These are phyloP conservation scores for Phialemonium atrogriseum DNA, from an alignment of 2,329 filamentous ascomycete species.

Conservation along the genomic window DNA sequence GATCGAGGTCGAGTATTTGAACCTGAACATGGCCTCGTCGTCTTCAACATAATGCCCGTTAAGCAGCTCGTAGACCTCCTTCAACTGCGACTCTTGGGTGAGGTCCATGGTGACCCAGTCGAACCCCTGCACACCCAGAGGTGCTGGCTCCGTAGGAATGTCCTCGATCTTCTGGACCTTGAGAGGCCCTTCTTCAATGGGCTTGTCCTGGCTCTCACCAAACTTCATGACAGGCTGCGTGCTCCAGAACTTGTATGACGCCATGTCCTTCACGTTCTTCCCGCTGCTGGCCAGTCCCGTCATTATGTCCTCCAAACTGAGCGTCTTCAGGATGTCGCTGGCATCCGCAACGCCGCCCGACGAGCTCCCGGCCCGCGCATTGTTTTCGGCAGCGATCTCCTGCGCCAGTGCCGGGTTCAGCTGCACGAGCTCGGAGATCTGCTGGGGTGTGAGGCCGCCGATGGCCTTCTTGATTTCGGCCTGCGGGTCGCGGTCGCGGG, in stretches of 20 bases:
- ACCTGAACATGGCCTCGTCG: slow-evolving; percentile 92
- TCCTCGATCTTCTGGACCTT: slow-evolving; percentile 69
- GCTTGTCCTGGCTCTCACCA: slow-evolving; percentile 42
- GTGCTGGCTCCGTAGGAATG: slow-evolving; percentile 67
- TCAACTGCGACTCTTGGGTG: slow-evolving; percentile 65
- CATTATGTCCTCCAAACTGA: slow-evolving; percentile 64
- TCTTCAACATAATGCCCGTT: slow-evolving; percentile 97
- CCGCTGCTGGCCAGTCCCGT: slow-evolving; percentile 67
- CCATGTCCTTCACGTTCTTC: slow-evolving; percentile 95
- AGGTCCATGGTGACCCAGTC: slow-evolving; percentile 93
- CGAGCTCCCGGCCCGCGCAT: slow-evolving; percentile 13
- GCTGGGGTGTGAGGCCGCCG: slow-evolving; percentile 43
- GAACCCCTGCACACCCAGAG: slow-evolving; percentile 67
- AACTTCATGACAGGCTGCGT: slow-evolving; percentile 93
- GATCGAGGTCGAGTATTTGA: slow-evolving; percentile 87
- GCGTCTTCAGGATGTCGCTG: slow-evolving; percentile 47
- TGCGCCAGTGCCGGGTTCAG: slow-evolving; percentile 66
- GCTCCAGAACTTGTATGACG: slow-evolving; percentile 96
- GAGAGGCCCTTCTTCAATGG: slow-evolving; percentile 71
- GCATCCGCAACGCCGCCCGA: slow-evolving; percentile 17
- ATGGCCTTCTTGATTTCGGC: slow-evolving; percentile 41
- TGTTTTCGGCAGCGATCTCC: slow-evolving; percentile 35
- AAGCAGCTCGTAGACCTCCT: slow-evolving; percentile 86
- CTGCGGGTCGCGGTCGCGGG: slow-evolving; percentile 26
- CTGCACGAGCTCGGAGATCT: slow-evolving; percentile 57